Evolutionary conservation across 129 eudicot genomes (phyloP).

Genomic region (Chrysanthemum seticuspe): DNA sequence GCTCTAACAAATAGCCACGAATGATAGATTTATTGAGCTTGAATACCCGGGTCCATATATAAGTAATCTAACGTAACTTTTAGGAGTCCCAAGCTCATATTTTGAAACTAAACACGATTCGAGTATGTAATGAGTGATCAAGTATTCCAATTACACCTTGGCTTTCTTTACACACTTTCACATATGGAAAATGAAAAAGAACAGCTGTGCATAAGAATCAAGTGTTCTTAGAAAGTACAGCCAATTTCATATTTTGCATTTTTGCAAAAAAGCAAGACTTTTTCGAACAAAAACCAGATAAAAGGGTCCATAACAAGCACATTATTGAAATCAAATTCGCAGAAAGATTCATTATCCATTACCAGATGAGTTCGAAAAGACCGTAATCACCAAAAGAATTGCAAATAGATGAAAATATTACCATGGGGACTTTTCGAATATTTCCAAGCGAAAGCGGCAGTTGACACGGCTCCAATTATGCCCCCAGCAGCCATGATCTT

Average conservation of each 20-base stretch:
- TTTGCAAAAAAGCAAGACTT: not conserved
- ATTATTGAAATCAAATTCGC: not conserved
- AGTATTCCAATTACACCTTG: not conserved
- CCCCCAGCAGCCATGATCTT: slow-evolving; percentile 50
- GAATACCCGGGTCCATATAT: no score
- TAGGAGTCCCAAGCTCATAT: no score
- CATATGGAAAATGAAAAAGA: not conserved
- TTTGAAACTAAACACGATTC: no score
- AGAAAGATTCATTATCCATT: not conserved
- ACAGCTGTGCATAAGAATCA: not conserved
- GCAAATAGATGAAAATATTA: slow-evolving; percentile 10
- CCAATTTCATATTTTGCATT: not conserved
- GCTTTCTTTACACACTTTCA: not conserved
- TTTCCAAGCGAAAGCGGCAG: slow-evolving; percentile 68
- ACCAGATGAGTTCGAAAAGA: no score
- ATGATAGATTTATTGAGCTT: no score
- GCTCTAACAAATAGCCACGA: no score
- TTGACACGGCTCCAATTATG: slow-evolving; percentile 63
- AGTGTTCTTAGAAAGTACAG: not conserved
- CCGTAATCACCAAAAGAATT: no score
- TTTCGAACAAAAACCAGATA: slow-evolving; percentile 1
- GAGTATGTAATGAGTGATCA: not conserved
- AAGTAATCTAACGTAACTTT: no score
- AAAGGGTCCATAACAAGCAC: slow-evolving; percentile 6
- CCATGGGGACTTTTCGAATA: slow-evolving; percentile 78